A percentile compares a stretch with the other conserved stretches of the same genome.
Conservation (phyloP, 352 stramenopile species). For the Globisporangium sylvaticum region DNA sequence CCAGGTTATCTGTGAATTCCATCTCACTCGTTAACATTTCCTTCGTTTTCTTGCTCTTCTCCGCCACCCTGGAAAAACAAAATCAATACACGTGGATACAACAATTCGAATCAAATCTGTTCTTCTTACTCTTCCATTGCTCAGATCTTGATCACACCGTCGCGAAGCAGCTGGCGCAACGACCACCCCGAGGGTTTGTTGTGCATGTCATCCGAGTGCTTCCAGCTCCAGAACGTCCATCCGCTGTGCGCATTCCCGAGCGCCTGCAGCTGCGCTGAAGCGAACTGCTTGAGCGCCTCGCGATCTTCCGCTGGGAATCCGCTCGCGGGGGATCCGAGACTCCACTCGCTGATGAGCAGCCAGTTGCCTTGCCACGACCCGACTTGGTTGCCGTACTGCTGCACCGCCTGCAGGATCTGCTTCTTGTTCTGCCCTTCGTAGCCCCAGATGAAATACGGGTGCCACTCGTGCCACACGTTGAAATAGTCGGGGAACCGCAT, state of each 20-base stretch:
- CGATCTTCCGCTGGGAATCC: slow-evolving; percentile 56
- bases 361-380: slow-evolving; percentile 60
- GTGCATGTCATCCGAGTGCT: slow-evolving; percentile 64
- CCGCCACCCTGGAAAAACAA: background rate
- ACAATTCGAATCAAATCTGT: background rate
- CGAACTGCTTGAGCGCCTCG: slow-evolving; percentile 43
- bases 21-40: background rate
- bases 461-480: slow-evolving; percentile 50
- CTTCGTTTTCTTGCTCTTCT: background rate
- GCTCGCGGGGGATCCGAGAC: slow-evolving; percentile 49
- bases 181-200: slow-evolving; percentile 58
- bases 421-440: slow-evolving; percentile 51
- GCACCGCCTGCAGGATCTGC: slow-evolving; percentile 55
- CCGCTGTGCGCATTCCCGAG: slow-evolving; percentile 62
- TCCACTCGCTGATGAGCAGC: slow-evolving; percentile 85
- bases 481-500: slow-evolving; percentile 33
- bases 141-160: slow-evolving; percentile 45
- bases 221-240: slow-evolving; percentile 88
- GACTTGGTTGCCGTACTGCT: slow-evolving; percentile 52
- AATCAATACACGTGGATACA: background rate
- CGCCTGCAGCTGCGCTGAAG: slow-evolving; percentile 46
- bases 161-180: slow-evolving; percentile 69
- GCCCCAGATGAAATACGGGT: slow-evolving; percentile 65
- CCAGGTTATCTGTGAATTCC: background rate
- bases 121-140: background rate